A percentile compares a stretch with the other conserved stretches of the same genome.
Evolutionary conservation across 352 stramenopile genomes (phyloP).

Genomic region (Blastocystis sp.): DNA sequence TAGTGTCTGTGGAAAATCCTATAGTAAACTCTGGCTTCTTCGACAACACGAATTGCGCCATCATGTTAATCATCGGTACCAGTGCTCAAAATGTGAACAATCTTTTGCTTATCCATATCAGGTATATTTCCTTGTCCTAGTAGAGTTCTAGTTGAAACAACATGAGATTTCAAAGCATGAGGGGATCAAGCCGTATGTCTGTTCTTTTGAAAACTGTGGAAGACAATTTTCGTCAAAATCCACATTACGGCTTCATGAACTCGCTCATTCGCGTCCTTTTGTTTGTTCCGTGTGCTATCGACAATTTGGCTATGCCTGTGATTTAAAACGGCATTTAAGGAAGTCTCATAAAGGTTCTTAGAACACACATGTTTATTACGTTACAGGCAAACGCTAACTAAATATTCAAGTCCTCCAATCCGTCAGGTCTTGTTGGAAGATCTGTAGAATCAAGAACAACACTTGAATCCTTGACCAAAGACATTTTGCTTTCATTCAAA

Average conservation of each 20-base stretch:
- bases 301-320: constrained; percentile 54
- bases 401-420: background rate
- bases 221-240: constrained; percentile 48
- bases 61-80: constrained; percentile 42
- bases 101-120: constrained; percentile 59
- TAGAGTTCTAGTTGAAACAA: constrained; percentile 51
- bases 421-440: background rate
- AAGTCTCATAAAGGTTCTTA: constrained; percentile 22
- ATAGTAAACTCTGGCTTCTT: constrained; percentile 30
- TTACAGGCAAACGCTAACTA: background rate
- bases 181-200: constrained; percentile 44
- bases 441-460: background rate
- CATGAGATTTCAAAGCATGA: constrained; percentile 60
- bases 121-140: background rate
- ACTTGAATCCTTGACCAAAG: constrained; percentile 23
- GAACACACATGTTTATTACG: background rate
- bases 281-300: constrained; percentile 27
- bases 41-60: constrained; percentile 31
- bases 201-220: constrained; percentile 46
- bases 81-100: constrained; percentile 31
- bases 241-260: constrained; percentile 42
- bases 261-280: constrained; percentile 47
- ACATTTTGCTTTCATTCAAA: constrained; percentile 25
- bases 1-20: constrained; percentile 14
- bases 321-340: constrained; percentile 32